Percentiles rank a stretch among this genome's conserved stretches.
phyloP scores from a whole-genome alignment of 192 early-diverging fungal species.

The Gamsiella multidivaricata region DNA sequence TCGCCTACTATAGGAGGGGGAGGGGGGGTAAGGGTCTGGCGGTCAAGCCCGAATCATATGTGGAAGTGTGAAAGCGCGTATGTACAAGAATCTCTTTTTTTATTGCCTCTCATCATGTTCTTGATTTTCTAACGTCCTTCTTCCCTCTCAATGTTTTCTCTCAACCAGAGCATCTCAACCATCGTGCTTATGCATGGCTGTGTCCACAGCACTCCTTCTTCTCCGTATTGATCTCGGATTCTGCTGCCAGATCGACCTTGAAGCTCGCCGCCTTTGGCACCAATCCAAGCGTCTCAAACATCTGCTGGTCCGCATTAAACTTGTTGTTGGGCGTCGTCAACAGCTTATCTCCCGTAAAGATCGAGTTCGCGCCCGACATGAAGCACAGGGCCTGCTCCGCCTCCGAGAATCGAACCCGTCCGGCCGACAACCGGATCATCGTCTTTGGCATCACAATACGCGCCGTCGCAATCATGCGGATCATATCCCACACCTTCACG shows the following conservation, averaged over 20 bases:
- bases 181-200: constrained; percentile 27
- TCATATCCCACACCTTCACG: constrained; percentile 85
- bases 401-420: constrained; percentile 75
- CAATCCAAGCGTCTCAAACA: constrained; percentile 73
- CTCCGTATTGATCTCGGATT: constrained; percentile 24
- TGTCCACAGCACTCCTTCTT: constrained; percentile 45
- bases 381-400: constrained; percentile 82
- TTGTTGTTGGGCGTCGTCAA: constrained; percentile 86
- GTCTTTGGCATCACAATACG: constrained; percentile 84
- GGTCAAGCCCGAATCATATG: too few species aligned
- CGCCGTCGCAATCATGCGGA: constrained; percentile 87
- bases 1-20: too few species aligned
- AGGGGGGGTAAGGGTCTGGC: too few species aligned
- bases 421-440: constrained; percentile 83
- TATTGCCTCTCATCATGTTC: too few species aligned
- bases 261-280: constrained; percentile 54
- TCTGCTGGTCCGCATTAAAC: constrained; percentile 72
- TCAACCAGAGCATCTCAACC: too few species aligned
- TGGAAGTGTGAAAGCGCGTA: too few species aligned
- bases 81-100: too few species aligned
- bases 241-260: constrained; percentile 49
- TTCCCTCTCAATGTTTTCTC: too few species aligned
- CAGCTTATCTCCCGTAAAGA: constrained; percentile 87
- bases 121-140: too few species aligned
- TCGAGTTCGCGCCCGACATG: constrained; percentile 85